Base-by-base conservation (phyloP, 352 stramenopile species). In the Globisporangium alternatum region DNA sequence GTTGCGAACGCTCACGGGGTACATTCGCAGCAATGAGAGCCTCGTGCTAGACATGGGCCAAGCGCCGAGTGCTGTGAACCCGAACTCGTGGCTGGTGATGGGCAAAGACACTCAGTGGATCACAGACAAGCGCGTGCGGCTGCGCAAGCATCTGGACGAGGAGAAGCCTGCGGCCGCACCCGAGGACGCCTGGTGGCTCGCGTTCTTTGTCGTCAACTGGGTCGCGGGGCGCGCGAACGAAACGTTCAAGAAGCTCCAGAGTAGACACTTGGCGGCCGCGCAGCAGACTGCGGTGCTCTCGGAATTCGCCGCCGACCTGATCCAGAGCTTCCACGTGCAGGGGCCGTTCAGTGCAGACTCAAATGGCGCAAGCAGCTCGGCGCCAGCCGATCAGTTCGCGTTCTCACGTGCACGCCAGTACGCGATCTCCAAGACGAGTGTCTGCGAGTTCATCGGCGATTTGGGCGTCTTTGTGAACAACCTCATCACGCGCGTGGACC, bases 111-210 rank as follows among this genome's bases (percentile, higher is more conserved):
- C 72, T 0, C 68, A 77, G 58, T 91, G 82, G 82, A 68, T 91
- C 54, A 77, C 72, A 0, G 67, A 77, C 35, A 81, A 87, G 57
- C 80, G 79, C 19, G 70, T 83, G 19, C 67, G 81, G n/a, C 52
- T 90, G 19, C 75, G 64, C 35, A 74, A 83, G 37, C 62, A 79
- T 41, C 55, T 90, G 19, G 69, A 80, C 10, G 56, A 76, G 22
- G 64, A 64, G 22, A 64, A 74, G 2, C 60, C 52, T 13, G 33
- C 62, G 35, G 48, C 52, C 0, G 65, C 61, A 22, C 74, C 74
- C 0, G 75, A 76, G 59, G 72, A 71, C 39, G 67, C 70, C 4
- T 91, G 82, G 82, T 91, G 82, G 80, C 45, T 91, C 25, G 80
- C 76, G 56, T 76, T 91, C 43, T 68, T 71, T 1, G 71, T 76